Conservation (phyloP, 148 eudicot genomes). For the Rhododendron kiyosumense region DNA sequence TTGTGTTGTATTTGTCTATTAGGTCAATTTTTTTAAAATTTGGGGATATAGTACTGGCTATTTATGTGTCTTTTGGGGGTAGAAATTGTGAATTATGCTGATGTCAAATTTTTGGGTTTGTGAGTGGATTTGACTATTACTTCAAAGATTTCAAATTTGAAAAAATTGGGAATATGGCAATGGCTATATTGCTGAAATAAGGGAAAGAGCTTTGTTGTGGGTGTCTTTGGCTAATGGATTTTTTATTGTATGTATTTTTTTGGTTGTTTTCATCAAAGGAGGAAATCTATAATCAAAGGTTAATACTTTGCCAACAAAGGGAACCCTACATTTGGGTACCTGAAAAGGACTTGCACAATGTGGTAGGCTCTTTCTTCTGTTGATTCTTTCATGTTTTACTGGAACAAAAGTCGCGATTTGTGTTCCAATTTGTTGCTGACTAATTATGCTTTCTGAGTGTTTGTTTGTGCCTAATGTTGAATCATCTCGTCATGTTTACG, state of each 20-base stretch:
- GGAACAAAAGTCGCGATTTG: too few species aligned
- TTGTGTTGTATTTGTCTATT: too few species aligned
- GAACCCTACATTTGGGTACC: conserved; percentile 81
- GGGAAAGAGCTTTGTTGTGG: background rate
- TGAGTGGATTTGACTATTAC: background rate
- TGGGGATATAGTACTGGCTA: too few species aligned
- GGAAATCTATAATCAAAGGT: conserved; percentile 66
- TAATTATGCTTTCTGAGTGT: background rate
- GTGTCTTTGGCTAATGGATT: background rate
- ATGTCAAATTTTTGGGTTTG: too few species aligned
- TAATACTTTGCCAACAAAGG: conserved; percentile 71
- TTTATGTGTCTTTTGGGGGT: too few species aligned
- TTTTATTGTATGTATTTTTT: too few species aligned
- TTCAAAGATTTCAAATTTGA: background rate
- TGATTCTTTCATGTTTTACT: background rate
- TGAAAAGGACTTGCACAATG: conserved; percentile 67
- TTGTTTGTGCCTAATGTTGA: too few species aligned
- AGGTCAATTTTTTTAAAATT: too few species aligned
- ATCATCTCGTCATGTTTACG: too few species aligned
- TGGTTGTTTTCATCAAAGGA: conserved; percentile 46
- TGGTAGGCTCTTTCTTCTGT: conserved; percentile 32
- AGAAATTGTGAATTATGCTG: too few species aligned
- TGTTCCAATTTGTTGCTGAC: background rate
- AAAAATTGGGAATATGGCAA: too few species aligned
- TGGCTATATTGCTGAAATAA: too few species aligned